These are phyloP conservation scores for Phytomonas francai DNA, from an alignment of 208 protist species.

Conservation along the genomic window DNA sequence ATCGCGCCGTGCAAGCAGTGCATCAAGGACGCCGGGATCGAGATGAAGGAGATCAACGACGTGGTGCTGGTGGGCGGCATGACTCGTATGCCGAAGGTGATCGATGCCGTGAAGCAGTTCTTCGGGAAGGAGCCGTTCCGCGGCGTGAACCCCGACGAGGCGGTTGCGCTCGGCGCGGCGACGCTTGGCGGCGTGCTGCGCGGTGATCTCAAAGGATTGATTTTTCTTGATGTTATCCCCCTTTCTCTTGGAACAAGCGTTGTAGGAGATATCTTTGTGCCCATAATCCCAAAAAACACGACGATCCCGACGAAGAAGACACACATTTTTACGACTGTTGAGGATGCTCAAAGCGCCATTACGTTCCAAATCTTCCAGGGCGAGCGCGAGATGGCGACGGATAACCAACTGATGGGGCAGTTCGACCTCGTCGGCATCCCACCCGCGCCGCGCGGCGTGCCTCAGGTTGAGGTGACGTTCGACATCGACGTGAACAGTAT, in stretches of 20 bases:
- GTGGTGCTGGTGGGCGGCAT: slow-evolving; percentile 97
- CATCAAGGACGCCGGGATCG: slow-evolving; percentile 85
- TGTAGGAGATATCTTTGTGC: slow-evolving; percentile 95
- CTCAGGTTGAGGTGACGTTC: slow-evolving; percentile 97
- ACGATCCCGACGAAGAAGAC: slow-evolving; percentile 97
- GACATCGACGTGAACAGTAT: slow-evolving; percentile 99
- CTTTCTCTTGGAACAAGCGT: slow-evolving; percentile 98
- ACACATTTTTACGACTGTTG: slow-evolving; percentile 89
- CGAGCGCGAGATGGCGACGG: slow-evolving; percentile 86
- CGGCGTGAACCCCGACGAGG: slow-evolving; percentile 99
- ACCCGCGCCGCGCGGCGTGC: slow-evolving; percentile 76
- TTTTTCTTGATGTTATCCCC: slow-evolving; percentile 98
- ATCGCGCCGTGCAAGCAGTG: slow-evolving; percentile 62
- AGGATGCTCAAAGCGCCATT: slow-evolving; percentile 80
- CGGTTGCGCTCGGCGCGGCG: slow-evolving; percentile 98
- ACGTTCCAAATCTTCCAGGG: slow-evolving; percentile 93
- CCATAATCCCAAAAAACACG: slow-evolving; percentile 98
- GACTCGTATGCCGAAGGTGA: slow-evolving; percentile 96
- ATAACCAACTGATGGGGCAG: slow-evolving; percentile 95
- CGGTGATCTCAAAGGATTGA: slow-evolving; percentile 90
- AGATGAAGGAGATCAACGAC: slow-evolving; percentile 90
- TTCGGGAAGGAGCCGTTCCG: slow-evolving; percentile 94
- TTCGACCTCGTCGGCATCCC: slow-evolving; percentile 93
- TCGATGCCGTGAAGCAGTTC: slow-evolving; percentile 82
- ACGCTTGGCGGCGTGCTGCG: slow-evolving; percentile 95